Evolutionary conservation across 495 filamentous ascomycete genomes (phyloP).

Genomic region (Annulohypoxylon moriforme): DNA sequence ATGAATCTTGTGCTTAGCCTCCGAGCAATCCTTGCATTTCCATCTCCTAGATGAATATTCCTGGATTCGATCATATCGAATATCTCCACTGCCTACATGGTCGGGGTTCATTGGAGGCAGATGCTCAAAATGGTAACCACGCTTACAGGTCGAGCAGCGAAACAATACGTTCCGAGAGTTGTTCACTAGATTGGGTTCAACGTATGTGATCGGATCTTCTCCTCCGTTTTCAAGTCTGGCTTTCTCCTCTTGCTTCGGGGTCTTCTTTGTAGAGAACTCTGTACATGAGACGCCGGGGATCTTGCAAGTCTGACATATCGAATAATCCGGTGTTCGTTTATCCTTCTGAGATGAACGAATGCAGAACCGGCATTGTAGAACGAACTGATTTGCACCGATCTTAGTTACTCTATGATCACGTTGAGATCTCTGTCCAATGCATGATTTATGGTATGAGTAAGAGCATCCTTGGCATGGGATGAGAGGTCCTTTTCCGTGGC

Average conservation of each 20-base stretch:
- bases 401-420: slow-evolving; percentile 97
- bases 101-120: slow-evolving; percentile 63
- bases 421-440: slow-evolving; percentile 75
- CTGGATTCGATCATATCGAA: slow-evolving; percentile 51
- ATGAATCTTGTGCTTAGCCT: slow-evolving; percentile 69
- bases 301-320: slow-evolving; percentile 76
- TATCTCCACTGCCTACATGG: slow-evolving; percentile 51
- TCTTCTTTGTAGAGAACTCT: slow-evolving; percentile 75
- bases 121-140: slow-evolving; percentile 87
- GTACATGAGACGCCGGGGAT: slow-evolving; percentile 68
- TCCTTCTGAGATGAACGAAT: slow-evolving; percentile 77
- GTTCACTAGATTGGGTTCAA: slow-evolving; percentile 74
- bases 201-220: slow-evolving; percentile 75
- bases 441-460: slow-evolving; percentile 80
- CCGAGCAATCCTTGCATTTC: slow-evolving; percentile 79
- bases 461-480: slow-evolving; percentile 94
- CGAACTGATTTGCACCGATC: slow-evolving; percentile 76
- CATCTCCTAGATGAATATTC: slow-evolving; percentile 73
- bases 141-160: slow-evolving; percentile 78
- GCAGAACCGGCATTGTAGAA: slow-evolving; percentile 91
- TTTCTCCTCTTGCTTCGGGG: slow-evolving; percentile 82
- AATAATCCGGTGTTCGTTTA: slow-evolving; percentile 71
- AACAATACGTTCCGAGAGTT: slow-evolving; percentile 81
- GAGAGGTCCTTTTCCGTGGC: slow-evolving; percentile 69
- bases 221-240: slow-evolving; percentile 80